These are phyloP conservation scores for Nymphaea colorata DNA, from an alignment of 164 flowering plant species.

Conservation along the genomic window DNA sequence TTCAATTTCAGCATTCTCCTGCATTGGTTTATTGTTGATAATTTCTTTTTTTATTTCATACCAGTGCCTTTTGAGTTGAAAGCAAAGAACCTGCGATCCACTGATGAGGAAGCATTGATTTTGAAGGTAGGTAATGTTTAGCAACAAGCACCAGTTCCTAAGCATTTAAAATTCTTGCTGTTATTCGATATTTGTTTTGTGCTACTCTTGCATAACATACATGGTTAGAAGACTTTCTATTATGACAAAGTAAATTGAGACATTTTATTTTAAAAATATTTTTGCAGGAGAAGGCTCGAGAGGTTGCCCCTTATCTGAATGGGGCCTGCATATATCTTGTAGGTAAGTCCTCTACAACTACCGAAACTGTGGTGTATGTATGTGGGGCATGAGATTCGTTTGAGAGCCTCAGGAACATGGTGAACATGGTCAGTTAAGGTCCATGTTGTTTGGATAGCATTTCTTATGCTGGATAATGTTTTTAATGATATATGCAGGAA, in stretches of 20 bases:
- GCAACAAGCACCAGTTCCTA: background rate
- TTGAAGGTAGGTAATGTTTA: slow-evolving; percentile 38
- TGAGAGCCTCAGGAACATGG: background rate
- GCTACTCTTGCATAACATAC: too few species aligned
- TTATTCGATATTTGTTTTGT: too few species aligned
- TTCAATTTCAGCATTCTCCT: background rate
- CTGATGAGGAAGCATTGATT: slow-evolving; percentile 35
- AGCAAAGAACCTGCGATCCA: slow-evolving; percentile 24
- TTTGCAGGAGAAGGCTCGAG: slow-evolving; percentile 71
- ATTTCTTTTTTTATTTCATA: background rate
- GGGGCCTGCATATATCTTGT: slow-evolving; percentile 91
- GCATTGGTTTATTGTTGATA: background rate
- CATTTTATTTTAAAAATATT: background rate
- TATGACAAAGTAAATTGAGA: background rate
- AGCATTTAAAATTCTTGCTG: background rate
- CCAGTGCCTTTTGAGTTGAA: slow-evolving; percentile 39
- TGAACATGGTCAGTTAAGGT: background rate
- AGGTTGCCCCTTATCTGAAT: slow-evolving; percentile 45
- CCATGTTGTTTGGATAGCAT: too few species aligned
- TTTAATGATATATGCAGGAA: slow-evolving; percentile 38
- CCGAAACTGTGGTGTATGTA: too few species aligned
- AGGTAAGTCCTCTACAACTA: slow-evolving; percentile 40
- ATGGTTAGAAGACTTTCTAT: too few species aligned
- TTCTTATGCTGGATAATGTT: background rate
- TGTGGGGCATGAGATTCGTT: too few species aligned